Evolutionary conservation across 108 stramenopile genomes (phyloP), one percentile per base, ranked within the genome.

Genomic region (Cyclotella atomus): DNA sequence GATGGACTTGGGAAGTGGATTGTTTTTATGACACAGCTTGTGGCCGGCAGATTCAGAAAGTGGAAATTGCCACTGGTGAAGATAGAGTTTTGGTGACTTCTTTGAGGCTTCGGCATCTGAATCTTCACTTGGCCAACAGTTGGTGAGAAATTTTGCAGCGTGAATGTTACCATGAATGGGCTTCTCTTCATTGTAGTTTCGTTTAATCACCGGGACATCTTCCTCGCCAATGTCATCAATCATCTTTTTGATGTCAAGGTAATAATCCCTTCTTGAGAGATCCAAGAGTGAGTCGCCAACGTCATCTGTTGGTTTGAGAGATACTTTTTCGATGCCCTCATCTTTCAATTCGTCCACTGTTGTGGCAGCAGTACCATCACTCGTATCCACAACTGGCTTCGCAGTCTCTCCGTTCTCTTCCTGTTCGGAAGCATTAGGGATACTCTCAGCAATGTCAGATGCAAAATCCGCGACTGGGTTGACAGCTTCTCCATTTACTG

Each of bases 51-150:
- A 80, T 3, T 76, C 76, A 25, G 89, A 90, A 23, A 89, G 86
- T 10, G 93, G 89, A 68, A 92, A 94, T 59, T 94, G 93, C 93
- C 93, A 94, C 73, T 94, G 93, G 41, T 94, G 94, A 21, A 95
- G 74, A 52, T 95, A 92, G 10, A 89, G 67, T 15, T 61, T 71
- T 12, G 64, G 49, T 0, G 77, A 52, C 23, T 43, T 54, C n/a
- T 76, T 73, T 35, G 70, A 67, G 24, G 57, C 50, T 53, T 73
- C 53, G 21, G 76, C 41, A 14, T 43, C 59, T 28, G 59, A 41
- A 35, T 59, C 74, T 20, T 43, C 21, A 21, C 38, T 44, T 19
- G 87, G 88, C 93, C 93, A 94, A 32, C 82, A 82, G 35, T 73
- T 84, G 2, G 87, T 64, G 17, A 94, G 67, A 71, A 94, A 95